Base-by-base conservation (phyloP, 176 grass and related monocot genomes). In the Carex scoparia region DNA sequence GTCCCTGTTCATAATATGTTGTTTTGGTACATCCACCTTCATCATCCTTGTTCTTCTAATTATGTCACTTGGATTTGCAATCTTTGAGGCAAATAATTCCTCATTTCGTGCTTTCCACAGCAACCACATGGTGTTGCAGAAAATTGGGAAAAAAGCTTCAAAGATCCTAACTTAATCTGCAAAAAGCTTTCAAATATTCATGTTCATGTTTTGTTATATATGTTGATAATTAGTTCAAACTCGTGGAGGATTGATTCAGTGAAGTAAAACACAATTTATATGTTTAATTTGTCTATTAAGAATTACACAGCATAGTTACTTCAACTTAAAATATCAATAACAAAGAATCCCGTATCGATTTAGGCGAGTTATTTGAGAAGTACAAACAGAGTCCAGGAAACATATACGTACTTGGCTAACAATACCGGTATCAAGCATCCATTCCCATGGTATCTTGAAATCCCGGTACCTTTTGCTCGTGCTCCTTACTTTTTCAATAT, bases 371-470 rank as follows among this genome's bases (percentile, higher is more conserved):
- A 63, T 56, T 49, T 75, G 19, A 72, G 19, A 76, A 68, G 30
- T 68, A 68, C 32, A 7, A 75, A 53, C 3, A 88, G 62, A 71
- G 30, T 49, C 31, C 53, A 72, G 42, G 76, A 37, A 86, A 80
- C 55, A 15, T 73, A 44, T 32, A 82, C 83, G 30, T 94, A 99
- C 96, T 88, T 95, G 91, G 72, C 85, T 82, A 86, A 99, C 86
- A 69, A 95, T 90, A 62, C 93, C 91, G 0, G 90, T 74, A 79
- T 99, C 93, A 55, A 99, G 96, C 96, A 99, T 99, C 96, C 96
- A 99, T 83, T 95, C 87, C 93, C 96, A 99, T 0, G 96, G 93
- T 71, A 99, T 94, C 85, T 89, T 95, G 64, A 94, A 88, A 88
- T 94, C 93, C 86, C 80, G 91, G 69, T 95, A 99, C 67, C 87